These are phyloP conservation scores for Crithidia mellificae DNA, from an alignment of 208 protist species.

Conservation along the genomic window DNA sequence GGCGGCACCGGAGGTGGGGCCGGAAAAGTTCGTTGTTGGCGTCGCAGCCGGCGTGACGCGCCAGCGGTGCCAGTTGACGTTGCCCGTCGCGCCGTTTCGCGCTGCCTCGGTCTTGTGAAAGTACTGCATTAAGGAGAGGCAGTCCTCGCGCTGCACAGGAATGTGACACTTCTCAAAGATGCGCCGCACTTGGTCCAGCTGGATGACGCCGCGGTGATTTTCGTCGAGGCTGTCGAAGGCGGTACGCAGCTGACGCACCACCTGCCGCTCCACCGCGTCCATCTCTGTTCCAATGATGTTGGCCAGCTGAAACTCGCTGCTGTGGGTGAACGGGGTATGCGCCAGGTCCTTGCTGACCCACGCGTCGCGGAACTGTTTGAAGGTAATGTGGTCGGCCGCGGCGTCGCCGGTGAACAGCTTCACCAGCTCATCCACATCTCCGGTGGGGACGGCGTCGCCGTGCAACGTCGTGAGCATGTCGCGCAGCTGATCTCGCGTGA, in stretches of 20 bases:
- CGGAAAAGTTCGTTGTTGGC: constrained; percentile 3
- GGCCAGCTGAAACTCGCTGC: constrained; percentile 73
- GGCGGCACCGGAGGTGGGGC: neutral
- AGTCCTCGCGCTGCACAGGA: constrained; percentile 56
- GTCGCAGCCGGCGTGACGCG: constrained; percentile 12
- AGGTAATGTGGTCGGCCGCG: constrained; percentile 61
- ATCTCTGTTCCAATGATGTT: constrained; percentile 83
- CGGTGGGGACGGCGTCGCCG: constrained; percentile 50
- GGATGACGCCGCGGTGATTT: constrained; percentile 79
- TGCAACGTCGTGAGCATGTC: constrained; percentile 85
- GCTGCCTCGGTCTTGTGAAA: constrained; percentile 60
- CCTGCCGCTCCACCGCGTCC: constrained; percentile 70
- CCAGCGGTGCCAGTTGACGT: constrained; percentile 11
- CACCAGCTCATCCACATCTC: constrained; percentile 76
- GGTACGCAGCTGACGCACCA: constrained; percentile 76
- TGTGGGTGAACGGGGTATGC: constrained; percentile 54
- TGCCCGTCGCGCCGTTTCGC: neutral
- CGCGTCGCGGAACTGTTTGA: constrained; percentile 80
- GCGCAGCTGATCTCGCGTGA: constrained; percentile 82
- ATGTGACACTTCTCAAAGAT: constrained; percentile 76
- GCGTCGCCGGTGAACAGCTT: constrained; percentile 72
- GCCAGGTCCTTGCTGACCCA: constrained; percentile 84
- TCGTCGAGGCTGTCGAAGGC: constrained; percentile 90
- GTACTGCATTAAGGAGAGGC: constrained; percentile 74
- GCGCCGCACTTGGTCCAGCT: constrained; percentile 52